phyloP scores from a whole-genome alignment of 805 yeast genomes.

The Metschnikowia koreensis region DNA sequence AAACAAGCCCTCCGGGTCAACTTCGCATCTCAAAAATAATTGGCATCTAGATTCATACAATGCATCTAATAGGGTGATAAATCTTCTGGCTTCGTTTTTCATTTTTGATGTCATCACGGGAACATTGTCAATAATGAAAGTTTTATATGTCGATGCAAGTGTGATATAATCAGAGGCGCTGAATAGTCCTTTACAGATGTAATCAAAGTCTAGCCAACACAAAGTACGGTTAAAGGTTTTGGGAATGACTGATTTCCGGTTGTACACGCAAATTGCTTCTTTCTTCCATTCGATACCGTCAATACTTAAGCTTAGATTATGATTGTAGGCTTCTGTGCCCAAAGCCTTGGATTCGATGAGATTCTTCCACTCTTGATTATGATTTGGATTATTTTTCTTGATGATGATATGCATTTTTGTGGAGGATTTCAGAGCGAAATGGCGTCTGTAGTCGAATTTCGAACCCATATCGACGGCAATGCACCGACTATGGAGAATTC shows the following conservation, averaged over 20 bases:
- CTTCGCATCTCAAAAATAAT: slow-evolving; percentile 51
- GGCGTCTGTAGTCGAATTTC: slow-evolving; percentile 51
- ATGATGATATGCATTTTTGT: slow-evolving; percentile 33
- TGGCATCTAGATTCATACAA: slow-evolving; percentile 66
- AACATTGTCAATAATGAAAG: slow-evolving; percentile 57
- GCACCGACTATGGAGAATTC: slow-evolving; percentile 58
- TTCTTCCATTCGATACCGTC: slow-evolving; percentile 21
- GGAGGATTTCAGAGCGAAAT: slow-evolving; percentile 22
- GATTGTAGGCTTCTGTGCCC: slow-evolving; percentile 1
- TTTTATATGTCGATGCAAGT: slow-evolving; percentile 56
- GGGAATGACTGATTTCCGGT: slow-evolving; percentile 50
- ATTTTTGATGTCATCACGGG: slow-evolving; percentile 55
- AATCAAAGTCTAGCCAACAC: slow-evolving; percentile 50
- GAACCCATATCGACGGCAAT: slow-evolving; percentile 62
- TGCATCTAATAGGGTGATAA: slow-evolving; percentile 67
- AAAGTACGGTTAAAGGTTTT: slow-evolving; percentile 35
- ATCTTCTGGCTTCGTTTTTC: slow-evolving; percentile 68
- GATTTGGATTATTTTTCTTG: slow-evolving; percentile 22
- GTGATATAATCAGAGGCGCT: slow-evolving; percentile 73
- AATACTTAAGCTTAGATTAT: neutral
- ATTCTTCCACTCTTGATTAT: slow-evolving; percentile 34
- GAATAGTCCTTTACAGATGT: slow-evolving; percentile 54
- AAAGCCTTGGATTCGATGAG: slow-evolving; percentile 27
- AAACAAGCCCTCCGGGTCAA: slow-evolving; percentile 51
- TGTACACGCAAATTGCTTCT: slow-evolving; percentile 49